A percentile compares a stretch with the other conserved stretches of the same genome.
phyloP scores from a whole-genome alignment of 805 yeast genomes.

The Starmerella sp. region DNA sequence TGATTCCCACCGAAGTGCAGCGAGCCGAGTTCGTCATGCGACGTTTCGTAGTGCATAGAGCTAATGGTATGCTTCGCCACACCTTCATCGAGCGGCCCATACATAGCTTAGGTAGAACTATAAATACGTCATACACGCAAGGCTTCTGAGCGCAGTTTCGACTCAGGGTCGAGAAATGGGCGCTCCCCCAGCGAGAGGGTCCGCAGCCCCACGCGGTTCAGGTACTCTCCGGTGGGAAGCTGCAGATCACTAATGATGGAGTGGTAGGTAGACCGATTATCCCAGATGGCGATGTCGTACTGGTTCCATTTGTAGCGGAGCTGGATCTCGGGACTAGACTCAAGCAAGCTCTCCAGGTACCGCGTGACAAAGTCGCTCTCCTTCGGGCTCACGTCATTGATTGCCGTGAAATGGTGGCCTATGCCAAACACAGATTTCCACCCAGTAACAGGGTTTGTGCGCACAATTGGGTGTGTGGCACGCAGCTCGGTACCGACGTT shows the following conservation, averaged over 20 bases:
- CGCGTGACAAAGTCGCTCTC: slow-evolving; percentile 52
- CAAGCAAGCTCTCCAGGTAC: slow-evolving; percentile 36
- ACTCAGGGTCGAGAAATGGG: slow-evolving; percentile 39
- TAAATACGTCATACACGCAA: background rate
- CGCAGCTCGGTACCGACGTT: slow-evolving; percentile 28
- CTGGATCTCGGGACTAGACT: slow-evolving; percentile 30
- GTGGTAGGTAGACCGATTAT: slow-evolving; percentile 42
- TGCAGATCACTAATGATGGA: slow-evolving; percentile 38
- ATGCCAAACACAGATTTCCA: slow-evolving; percentile 43
- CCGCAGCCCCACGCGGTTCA: slow-evolving; percentile 37
- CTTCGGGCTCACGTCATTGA: slow-evolving; percentile 59
- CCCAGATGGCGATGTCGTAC: slow-evolving; percentile 42
- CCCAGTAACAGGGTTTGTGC: slow-evolving; percentile 55
- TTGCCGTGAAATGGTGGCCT: slow-evolving; percentile 41
- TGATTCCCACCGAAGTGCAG: no score
- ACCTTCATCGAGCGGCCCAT: no score
- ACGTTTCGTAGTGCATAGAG: no score
- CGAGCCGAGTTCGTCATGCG: no score
- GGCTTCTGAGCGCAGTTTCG: slow-evolving; percentile 3
- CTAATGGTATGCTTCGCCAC: no score
- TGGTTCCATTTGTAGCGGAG: slow-evolving; percentile 40
- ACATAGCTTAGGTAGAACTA: no score
- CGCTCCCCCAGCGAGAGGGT: slow-evolving; percentile 43
- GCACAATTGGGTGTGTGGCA: slow-evolving; percentile 46
- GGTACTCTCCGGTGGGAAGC: slow-evolving; percentile 5